These are phyloP conservation scores for Rutidosis leptorrhynchoides DNA, from an alignment of 129 eudicot species.

Conservation along the genomic window DNA sequence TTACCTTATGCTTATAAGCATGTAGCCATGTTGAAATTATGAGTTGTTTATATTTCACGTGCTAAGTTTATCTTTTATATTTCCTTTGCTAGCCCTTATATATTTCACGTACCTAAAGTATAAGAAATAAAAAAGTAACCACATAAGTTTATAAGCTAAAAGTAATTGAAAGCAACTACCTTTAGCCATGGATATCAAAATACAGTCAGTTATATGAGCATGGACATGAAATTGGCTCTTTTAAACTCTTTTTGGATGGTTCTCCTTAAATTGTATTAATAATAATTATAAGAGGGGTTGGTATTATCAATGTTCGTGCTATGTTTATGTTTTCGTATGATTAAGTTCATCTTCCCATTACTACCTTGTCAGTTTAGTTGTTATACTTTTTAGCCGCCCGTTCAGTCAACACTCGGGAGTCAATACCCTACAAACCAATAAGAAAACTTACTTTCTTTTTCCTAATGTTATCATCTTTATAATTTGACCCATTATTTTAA, in stretches of 20 bases:
- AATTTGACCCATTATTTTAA: not conserved
- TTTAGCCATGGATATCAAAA: not conserved
- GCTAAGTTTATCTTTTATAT: not conserved
- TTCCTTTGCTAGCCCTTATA: not conserved
- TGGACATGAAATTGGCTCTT: not conserved
- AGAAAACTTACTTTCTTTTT: not conserved
- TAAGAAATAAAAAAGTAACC: constrained; percentile 12
- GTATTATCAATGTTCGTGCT: no score
- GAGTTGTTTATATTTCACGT: not conserved
- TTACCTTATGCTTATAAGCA: constrained; percentile 3
- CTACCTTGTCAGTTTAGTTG: not conserved
- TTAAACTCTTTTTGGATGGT: not conserved
- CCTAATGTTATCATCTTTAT: not conserved
- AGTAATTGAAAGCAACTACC: not conserved
- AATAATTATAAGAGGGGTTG: not conserved
- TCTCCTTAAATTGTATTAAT: not conserved
- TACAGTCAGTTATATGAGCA: not conserved
- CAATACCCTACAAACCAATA: not conserved
- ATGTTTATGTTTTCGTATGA: not conserved
- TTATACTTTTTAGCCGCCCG: not conserved
- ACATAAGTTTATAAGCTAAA: constrained; percentile 12
- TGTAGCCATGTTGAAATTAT: constrained; percentile 7
- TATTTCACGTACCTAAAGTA: not conserved
- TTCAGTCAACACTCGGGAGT: not conserved
- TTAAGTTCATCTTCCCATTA: not conserved